A percentile compares a stretch with the other conserved stretches of the same genome.
Conservation (phyloP, 202 grass and related monocot species). For the Cymbopogon flexuosus region DNA sequence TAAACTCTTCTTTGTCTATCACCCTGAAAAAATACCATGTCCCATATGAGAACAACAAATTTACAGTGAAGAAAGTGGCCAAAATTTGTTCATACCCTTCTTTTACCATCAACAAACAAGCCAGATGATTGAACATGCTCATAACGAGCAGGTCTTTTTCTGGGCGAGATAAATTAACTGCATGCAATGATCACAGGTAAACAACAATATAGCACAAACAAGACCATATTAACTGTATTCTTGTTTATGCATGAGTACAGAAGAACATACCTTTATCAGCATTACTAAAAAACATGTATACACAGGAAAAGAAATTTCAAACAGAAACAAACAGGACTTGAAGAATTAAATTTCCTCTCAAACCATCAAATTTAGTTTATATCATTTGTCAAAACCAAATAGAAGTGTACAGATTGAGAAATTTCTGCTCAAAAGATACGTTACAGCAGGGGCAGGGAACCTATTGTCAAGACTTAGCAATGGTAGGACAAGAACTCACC, state of each 20-base stretch:
- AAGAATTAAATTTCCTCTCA: background rate
- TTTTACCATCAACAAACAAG: conserved; percentile 70
- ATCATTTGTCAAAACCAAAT: conserved; percentile 13
- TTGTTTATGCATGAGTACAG: conserved; percentile 42
- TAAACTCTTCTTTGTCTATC: conserved; percentile 90
- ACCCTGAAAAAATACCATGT: conserved; percentile 48
- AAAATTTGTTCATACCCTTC: conserved; percentile 62
- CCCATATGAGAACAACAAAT: conserved; percentile 31
- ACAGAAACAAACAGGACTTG: conserved; percentile 17
- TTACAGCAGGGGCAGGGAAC: background rate
- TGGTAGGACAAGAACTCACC: conserved; percentile 56
- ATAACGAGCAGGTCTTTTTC: conserved; percentile 54
- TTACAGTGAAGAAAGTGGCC: conserved; percentile 26
- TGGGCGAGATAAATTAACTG: conserved; percentile 68
- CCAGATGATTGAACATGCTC: conserved; percentile 57
- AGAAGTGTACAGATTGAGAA: background rate
- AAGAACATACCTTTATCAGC: conserved; percentile 40
- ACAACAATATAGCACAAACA: conserved; percentile 54
- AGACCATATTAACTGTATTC: conserved; percentile 25
- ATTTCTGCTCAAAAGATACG: background rate
- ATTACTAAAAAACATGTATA: conserved; percentile 33
- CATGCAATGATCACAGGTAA: conserved; percentile 72
- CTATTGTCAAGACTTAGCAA: conserved; percentile 19
- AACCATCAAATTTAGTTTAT: background rate
- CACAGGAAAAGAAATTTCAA: background rate